Base-by-base conservation (phyloP, 2,329 filamentous ascomycete genomes). In the Pyrenophora teres region DNA sequence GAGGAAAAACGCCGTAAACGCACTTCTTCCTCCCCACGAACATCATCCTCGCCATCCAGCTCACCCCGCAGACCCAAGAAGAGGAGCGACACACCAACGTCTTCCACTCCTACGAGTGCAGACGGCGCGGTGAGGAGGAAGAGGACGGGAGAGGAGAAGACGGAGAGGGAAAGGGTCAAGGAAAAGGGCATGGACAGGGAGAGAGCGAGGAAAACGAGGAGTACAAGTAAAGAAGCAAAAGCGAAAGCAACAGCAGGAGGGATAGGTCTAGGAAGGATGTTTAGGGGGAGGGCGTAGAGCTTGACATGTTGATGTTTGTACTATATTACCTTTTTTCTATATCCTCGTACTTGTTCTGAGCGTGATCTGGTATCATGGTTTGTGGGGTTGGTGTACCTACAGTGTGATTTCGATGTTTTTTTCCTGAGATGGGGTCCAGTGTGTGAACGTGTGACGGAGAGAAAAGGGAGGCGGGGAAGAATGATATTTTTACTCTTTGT, bases 31-130 rank as follows among this genome's bases (percentile, higher is more conserved):
- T 27, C 48, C 10, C 30, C 48, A 16, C 13, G 38, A 18, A 18
- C 44, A 8, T 48, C 51, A 15, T 16, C 43, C 8, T 50, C 54
- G 7, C 21, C 31, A 4, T 47, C 49, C 7, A 48, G 39, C 31
- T 41, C 59, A 4, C 40, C 47, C 7, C 57, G 58, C 31, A 56
- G 59, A 13, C 47, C 61, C 3, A 55, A 62, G 30, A 66, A 63
- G 36, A 50, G 62, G 15, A 65, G 63, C 30, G 60, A 66, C 40
- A 66, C 63, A 3, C 45, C 63, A 33, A 63, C 37, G 23, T 63
- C 60, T 12, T 46, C 54, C 12, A 31, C 60, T 13, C 44, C 54
- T 13, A 33, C 48, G 16, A 60, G 60, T 3, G 38, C 50, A 3
- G 62, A 64, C 32, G 46, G 19, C 50, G 55, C 9, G 42, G 52